Evolutionary conservation across 306 rosid genomes (phyloP).

Genomic region (Prunus davidiana): DNA sequence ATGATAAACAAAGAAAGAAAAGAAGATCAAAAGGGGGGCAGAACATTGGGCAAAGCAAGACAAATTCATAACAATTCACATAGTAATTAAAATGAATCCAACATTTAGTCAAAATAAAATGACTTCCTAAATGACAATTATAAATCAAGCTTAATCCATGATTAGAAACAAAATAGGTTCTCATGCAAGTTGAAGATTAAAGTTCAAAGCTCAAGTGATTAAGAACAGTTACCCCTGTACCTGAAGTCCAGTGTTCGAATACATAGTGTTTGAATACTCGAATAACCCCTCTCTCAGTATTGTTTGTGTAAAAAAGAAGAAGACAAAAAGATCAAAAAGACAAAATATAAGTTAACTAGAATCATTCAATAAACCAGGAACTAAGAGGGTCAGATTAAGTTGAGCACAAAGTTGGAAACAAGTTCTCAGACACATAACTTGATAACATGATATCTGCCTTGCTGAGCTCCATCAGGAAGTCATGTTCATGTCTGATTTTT

Average conservation of each 20-base stretch:
- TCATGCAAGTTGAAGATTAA: not conserved
- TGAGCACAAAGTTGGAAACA: slow-evolving; percentile 21
- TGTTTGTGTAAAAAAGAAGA: too few species aligned
- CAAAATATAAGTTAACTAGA: not conserved
- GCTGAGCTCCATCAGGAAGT: slow-evolving; percentile 80
- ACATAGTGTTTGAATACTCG: too few species aligned
- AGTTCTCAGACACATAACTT: slow-evolving; percentile 51
- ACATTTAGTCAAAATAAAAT: not conserved
- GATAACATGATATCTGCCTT: slow-evolving; percentile 73
- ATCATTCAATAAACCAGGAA: not conserved
- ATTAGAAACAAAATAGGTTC: not conserved
- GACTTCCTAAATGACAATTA: too few species aligned
- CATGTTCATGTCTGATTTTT: slow-evolving; percentile 67
- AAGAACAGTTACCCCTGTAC: too few species aligned
- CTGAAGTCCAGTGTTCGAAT: too few species aligned
- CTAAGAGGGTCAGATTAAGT: not conserved
- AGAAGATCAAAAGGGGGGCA: slow-evolving; percentile 34
- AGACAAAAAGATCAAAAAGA: too few species aligned
- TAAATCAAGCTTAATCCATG: not conserved
- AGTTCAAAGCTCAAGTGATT: too few species aligned
- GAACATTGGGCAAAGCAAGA: slow-evolving; percentile 7
- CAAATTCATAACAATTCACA: slow-evolving; percentile 14
- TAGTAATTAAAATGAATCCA: not conserved
- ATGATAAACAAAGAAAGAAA: slow-evolving; percentile 27
- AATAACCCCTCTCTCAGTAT: too few species aligned